A percentile compares a stretch with the other conserved stretches of the same genome.
Evolutionary conservation across 164 flowering plant species (phyloP).

Genomic region (Akebia trifoliata): DNA sequence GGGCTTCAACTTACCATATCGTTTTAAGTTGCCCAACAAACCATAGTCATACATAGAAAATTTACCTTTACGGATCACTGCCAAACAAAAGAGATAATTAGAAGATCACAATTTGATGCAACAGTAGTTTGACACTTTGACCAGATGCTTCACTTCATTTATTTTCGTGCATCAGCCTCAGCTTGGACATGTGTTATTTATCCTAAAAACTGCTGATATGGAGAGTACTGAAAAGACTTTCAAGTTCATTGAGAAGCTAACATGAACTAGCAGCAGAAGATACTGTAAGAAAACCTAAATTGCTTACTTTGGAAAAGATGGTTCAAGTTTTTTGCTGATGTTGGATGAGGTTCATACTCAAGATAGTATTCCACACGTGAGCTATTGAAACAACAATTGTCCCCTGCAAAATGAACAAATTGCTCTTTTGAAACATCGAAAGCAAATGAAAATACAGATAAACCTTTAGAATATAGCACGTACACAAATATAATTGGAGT

Average conservation of each 20-base stretch:
- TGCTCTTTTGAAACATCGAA: background rate
- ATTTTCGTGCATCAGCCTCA: background rate
- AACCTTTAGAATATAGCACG: no score
- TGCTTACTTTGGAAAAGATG: conserved; percentile 94
- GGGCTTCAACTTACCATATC: conserved; percentile 55
- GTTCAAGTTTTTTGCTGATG: conserved; percentile 79
- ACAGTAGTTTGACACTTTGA: background rate
- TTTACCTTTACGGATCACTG: conserved; percentile 91
- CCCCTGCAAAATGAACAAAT: conserved; percentile 46
- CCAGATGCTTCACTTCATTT: background rate
- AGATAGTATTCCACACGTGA: conserved; percentile 72
- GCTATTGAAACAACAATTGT: conserved; percentile 83
- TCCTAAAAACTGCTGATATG: background rate
- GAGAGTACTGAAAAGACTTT: background rate
- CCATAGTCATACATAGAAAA: conserved; percentile 90
- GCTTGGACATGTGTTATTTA: background rate
- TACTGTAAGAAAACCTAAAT: conserved; percentile 1
- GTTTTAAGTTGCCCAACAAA: conserved; percentile 47
- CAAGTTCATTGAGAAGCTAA: background rate
- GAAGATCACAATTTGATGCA: background rate
- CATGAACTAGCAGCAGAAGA: background rate
- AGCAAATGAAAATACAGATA: background rate
- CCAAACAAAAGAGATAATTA: conserved; percentile 7
- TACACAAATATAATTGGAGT: no score
- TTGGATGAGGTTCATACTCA: conserved; percentile 85